A percentile compares a stretch with the other conserved stretches of the same genome.
phyloP scores from a whole-genome alignment of 1,139 yeast species.

The Suhomyces taliae region DNA sequence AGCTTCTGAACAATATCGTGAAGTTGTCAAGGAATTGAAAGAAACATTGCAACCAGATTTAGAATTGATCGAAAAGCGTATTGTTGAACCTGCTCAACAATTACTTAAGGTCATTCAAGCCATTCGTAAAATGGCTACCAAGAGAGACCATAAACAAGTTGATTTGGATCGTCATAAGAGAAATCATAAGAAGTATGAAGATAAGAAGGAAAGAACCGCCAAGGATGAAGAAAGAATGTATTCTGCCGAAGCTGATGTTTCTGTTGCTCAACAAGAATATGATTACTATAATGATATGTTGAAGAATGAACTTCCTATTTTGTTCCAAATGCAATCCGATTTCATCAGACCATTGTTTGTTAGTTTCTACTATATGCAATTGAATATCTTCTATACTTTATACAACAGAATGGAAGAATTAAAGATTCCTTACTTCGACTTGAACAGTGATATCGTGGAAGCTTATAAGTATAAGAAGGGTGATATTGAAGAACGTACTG shows the following conservation, averaged over 20 bases:
- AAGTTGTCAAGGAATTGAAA: conserved; percentile 81
- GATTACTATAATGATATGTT: conserved; percentile 94
- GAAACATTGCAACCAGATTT: conserved; percentile 87
- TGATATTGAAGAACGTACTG: conserved; percentile 84
- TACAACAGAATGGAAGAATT: conserved; percentile 90
- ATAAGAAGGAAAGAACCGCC: conserved; percentile 75
- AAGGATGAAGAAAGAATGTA: conserved; percentile 92
- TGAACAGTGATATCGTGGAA: conserved; percentile 77
- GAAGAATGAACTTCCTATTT: conserved; percentile 82
- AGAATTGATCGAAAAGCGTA: conserved; percentile 85
- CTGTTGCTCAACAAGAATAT: conserved; percentile 90
- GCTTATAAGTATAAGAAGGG: conserved; percentile 83
- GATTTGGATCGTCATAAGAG: conserved; percentile 87
- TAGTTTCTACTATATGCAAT: conserved; percentile 94
- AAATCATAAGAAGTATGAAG: conserved; percentile 68
- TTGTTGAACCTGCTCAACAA: conserved; percentile 92
- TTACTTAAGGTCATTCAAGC: conserved; percentile 74
- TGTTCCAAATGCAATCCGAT: conserved; percentile 86
- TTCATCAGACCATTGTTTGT: conserved; percentile 92
- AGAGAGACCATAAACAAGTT: conserved; percentile 92
- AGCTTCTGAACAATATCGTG: conserved; percentile 91
- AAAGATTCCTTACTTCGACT: conserved; percentile 94
- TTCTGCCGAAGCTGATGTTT: conserved; percentile 84
- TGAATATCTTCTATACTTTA: conserved; percentile 90
- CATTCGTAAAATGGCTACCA: conserved; percentile 90